Percentiles rank a stretch among this genome's conserved stretches.
Evolutionary conservation across 140 eudicot species (phyloP).

Genomic region (Bidens hawaiensis): DNA sequence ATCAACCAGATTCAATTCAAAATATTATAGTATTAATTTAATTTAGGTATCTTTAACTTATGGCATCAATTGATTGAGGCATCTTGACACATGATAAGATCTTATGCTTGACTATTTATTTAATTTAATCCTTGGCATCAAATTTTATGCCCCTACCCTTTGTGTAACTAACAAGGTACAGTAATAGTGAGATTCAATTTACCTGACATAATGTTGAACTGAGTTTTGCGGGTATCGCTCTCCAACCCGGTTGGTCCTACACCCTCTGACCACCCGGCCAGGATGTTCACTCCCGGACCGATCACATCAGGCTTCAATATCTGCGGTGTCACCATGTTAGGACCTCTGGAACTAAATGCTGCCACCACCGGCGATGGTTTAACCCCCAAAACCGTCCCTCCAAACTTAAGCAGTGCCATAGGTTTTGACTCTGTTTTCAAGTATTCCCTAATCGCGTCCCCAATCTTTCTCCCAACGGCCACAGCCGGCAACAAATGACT

Average conservation of each 20-base stretch:
- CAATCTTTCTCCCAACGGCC: conserved; percentile 66
- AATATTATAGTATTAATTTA: too few species aligned
- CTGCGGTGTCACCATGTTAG: conserved; percentile 74
- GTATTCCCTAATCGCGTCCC: conserved; percentile 50
- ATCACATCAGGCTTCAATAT: conserved; percentile 90
- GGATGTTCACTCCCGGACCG: conserved; percentile 92
- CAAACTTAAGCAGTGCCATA: conserved; percentile 56
- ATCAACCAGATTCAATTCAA: too few species aligned
- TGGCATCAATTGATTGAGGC: conserved; percentile 6
- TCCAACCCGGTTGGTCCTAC: conserved; percentile 84
- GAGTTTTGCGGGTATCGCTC: conserved; percentile 58
- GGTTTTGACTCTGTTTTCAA: conserved; percentile 32
- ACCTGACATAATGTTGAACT: conserved; percentile 92
- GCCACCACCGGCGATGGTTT: conserved; percentile 97
- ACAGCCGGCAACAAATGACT: conserved; percentile 79
- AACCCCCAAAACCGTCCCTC: conserved; percentile 76
- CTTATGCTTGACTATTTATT: neutral
- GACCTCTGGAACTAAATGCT: conserved; percentile 88
- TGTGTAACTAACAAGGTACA: too few species aligned
- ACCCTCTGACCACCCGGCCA: conserved; percentile 88
- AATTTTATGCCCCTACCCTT: conserved; percentile 13
- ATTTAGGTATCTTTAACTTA: too few species aligned
- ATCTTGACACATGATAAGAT: conserved; percentile 17
- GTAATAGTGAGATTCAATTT: conserved; percentile 1
- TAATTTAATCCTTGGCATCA: conserved; percentile 17